phyloP scores from a whole-genome alignment of 176 grass and related monocot genomes.

The Olyra latifolia region DNA sequence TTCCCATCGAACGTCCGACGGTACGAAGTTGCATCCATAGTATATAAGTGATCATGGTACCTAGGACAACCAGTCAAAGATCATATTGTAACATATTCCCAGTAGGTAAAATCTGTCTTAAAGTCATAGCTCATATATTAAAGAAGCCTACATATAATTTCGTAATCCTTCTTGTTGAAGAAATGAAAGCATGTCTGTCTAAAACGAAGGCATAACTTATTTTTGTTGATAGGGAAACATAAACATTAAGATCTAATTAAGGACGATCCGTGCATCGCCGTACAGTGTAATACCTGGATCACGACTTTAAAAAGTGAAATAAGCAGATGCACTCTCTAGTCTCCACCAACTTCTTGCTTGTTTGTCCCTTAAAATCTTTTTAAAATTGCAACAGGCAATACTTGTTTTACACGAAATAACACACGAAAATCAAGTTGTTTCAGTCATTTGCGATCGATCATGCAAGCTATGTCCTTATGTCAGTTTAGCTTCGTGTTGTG shows the following conservation, averaged over 20 bases:
- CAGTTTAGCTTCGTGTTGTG: background rate
- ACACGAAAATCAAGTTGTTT: background rate
- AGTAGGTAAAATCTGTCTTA: background rate
- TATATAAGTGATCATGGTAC: background rate
- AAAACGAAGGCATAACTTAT: background rate
- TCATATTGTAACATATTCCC: background rate
- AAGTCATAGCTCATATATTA: background rate
- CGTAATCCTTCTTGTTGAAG: background rate
- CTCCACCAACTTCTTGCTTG: background rate
- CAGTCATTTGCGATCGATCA: background rate
- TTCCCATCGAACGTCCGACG: no score
- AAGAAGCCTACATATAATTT: background rate
- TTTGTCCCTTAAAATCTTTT: background rate
- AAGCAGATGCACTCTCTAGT: background rate
- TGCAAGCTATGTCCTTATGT: background rate
- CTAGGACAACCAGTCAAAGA: background rate
- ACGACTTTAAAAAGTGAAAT: background rate
- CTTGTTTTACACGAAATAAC: background rate
- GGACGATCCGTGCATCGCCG: background rate
- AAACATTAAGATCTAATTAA: background rate
- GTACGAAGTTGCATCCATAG: no score
- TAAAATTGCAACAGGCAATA: background rate
- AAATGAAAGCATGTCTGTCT: background rate
- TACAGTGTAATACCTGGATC: background rate
- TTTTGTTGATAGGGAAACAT: background rate